These are phyloP conservation scores for Solanum medicagineum DNA, from an alignment of 257 asterid species.

Conservation along the genomic window DNA sequence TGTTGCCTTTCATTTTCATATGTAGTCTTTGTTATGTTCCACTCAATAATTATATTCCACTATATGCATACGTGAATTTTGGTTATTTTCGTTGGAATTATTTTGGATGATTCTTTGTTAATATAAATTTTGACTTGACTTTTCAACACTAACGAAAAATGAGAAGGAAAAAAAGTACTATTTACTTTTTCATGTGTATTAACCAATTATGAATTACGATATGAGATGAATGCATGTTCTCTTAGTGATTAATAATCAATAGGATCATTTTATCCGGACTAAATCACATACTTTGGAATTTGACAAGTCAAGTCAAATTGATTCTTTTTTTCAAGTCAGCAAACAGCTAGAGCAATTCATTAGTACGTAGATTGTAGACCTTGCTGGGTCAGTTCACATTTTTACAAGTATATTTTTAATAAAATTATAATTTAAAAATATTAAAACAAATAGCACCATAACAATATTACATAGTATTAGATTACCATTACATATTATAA, in stretches of 20 bases:
- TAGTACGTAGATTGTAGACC: no score
- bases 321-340: no score
- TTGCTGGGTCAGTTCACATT: no score
- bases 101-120: neutral
- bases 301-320: no score
- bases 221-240: neutral
- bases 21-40: neutral
- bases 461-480: no score
- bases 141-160: neutral
- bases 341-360: no score
- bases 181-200: neutral
- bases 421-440: no score
- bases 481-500: no score
- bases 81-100: neutral
- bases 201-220: neutral
- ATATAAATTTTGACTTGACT: neutral
- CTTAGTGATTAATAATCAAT: neutral
- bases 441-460: no score
- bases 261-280: no score
- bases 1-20: neutral
- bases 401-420: no score
- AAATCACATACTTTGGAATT: no score
- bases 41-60: neutral
- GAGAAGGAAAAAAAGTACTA: neutral
- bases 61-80: neutral